Base-by-base conservation (phyloP, 371 early-diverging fungal genomes). In the Cladochytrium tenue region DNA sequence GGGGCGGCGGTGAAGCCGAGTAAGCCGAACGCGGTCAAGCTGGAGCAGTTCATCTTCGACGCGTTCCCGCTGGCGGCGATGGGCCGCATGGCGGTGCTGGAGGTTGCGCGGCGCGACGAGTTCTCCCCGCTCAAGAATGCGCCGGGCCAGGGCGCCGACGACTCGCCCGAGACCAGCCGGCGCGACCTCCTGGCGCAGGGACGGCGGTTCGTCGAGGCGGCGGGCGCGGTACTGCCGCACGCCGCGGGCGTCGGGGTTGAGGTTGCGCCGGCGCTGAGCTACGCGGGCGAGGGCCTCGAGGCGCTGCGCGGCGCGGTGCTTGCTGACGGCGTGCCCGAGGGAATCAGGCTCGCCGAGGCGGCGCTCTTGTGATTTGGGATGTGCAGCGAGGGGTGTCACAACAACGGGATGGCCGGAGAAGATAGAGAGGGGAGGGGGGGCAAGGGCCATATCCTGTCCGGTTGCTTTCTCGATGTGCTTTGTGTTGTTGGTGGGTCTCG, bases 81-180 rank as follows among this genome's bases (percentile, higher is more conserved):
- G n/a, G n/a, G n/a, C n/a, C 65, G 83, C 58, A 83, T 97, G 82
- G 94, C 95, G 32, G 95, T 97, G 32, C 84, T 96, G 33, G 95
- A 95, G 76, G 92, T 91, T 32, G 90, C 89, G 58, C 91, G 98
- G 66, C 82, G 85, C 52, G 95, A 97, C 43, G 96, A 97, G 76
- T 97, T 97, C 76, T 93, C 95, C 34, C 98, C 98, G n/a, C 80
- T 97, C 26, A 97, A 97, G 88, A 97, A 97, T 73, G 96, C 95
- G 5, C 93, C 96, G 27, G 96, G 96, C 25, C 62, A 89, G 35
- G 91, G 88, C 59, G 78, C 71, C 58, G 78, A 74, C 36, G 98
- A 97, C 79, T 90, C 90, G 67, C 97, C 97, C 32, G 96, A 95
- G 79, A 96, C 97, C 7, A 90, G 92, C 30, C 85, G 95, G 68